A percentile compares a stretch with the other conserved stretches of the same genome.
Conservation (phyloP, 352 stramenopile genomes). For the Thraustochytrium striatum region DNA sequence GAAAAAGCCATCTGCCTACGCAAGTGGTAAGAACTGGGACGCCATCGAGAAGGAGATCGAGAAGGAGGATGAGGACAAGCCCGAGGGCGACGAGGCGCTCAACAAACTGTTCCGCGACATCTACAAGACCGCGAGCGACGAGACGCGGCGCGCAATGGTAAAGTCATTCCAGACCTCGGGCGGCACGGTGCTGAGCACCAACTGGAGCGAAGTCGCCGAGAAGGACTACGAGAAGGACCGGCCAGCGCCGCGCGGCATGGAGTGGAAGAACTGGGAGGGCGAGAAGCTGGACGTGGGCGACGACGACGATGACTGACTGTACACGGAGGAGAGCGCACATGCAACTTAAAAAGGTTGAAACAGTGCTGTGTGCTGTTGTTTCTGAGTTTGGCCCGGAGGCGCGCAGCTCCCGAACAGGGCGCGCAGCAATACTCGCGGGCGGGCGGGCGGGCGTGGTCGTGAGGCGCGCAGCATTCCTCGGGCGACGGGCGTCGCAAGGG, state of each 20-base stretch:
- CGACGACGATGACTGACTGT: conserved; percentile 53
- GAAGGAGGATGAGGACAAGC: conserved; percentile 75
- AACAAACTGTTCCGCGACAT: conserved; percentile 85
- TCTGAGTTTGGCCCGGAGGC: no score
- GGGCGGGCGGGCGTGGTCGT: no score
- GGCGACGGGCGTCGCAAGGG: no score
- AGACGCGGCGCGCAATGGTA: conserved; percentile 83
- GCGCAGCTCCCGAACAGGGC: no score
- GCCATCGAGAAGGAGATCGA: conserved; percentile 71
- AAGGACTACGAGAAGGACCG: conserved; percentile 84
- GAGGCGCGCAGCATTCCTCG: no score
- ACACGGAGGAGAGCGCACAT: no score
- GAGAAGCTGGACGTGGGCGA: conserved; percentile 50
- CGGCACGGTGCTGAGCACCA: conserved; percentile 81
- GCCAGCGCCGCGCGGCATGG: conserved; percentile 73
- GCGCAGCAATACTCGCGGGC: no score
- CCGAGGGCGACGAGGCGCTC: conserved; percentile 81
- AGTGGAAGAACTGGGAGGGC: conserved; percentile 78
- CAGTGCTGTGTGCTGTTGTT: no score
- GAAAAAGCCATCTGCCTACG: conserved; percentile 67
- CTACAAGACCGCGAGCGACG: conserved; percentile 81
- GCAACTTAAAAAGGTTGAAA: no score
- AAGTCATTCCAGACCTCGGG: conserved; percentile 88
- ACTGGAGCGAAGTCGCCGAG: conserved; percentile 78
- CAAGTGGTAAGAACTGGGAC: conserved; percentile 78